phyloP scores from a whole-genome alignment of 2,329 filamentous ascomycete genomes.

The Neopestalotiopsis clavispora region DNA sequence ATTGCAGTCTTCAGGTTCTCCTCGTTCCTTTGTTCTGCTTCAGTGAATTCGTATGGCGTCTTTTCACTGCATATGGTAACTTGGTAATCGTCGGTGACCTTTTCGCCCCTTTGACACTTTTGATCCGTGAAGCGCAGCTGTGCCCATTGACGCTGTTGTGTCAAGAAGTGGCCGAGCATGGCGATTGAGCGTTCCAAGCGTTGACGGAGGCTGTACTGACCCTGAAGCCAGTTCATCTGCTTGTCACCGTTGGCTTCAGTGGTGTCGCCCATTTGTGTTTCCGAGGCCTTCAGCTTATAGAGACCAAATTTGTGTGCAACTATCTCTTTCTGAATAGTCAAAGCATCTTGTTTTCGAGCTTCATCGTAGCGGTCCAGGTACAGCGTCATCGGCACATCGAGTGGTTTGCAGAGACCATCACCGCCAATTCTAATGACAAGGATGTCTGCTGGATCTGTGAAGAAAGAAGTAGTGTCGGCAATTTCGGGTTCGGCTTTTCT shows the following conservation, averaged over 20 bases:
- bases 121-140: slow-evolving; percentile 33
- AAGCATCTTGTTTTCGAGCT: slow-evolving; percentile 48
- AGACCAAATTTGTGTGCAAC: slow-evolving; percentile 25
- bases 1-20: slow-evolving; percentile 40
- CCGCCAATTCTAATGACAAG: slow-evolving; percentile 52
- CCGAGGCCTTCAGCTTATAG: slow-evolving; percentile 20
- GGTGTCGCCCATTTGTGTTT: slow-evolving; percentile 28
- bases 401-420: slow-evolving; percentile 44
- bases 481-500: too few species aligned
- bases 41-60: slow-evolving; percentile 42
- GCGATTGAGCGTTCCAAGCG: slow-evolving; percentile 31
- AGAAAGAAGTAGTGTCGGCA: slow-evolving; percentile 41
- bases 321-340: slow-evolving; percentile 46
- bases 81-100: slow-evolving; percentile 27
- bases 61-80: slow-evolving; percentile 38
- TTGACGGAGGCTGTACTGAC: slow-evolving; percentile 26
- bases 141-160: slow-evolving; percentile 28
- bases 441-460: slow-evolving; percentile 54
- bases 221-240: slow-evolving; percentile 25
- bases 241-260: not conserved
- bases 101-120: slow-evolving; percentile 22
- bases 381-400: slow-evolving; percentile 56
- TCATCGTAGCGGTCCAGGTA: slow-evolving; percentile 60
- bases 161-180: slow-evolving; percentile 26
- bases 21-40: slow-evolving; percentile 36